phyloP scores from a whole-genome alignment of 495 filamentous ascomycete genomes.

The Podospora fimiseda region DNA sequence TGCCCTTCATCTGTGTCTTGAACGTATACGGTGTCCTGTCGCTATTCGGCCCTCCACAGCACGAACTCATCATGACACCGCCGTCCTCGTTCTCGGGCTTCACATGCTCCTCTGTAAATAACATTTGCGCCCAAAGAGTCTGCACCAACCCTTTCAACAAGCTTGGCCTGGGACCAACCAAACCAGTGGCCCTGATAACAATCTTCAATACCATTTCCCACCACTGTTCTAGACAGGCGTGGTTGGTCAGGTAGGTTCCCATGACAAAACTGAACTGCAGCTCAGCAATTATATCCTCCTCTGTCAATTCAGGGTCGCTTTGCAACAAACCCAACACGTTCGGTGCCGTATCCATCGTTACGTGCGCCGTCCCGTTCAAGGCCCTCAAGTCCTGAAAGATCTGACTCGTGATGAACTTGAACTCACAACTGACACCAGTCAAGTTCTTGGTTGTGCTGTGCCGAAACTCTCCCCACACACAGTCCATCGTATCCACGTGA shows the following conservation, averaged over 20 bases:
- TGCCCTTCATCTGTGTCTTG: slow-evolving; percentile 29
- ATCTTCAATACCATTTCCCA: slow-evolving; percentile 61
- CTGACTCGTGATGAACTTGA: slow-evolving; percentile 51
- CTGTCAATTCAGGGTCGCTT: no score
- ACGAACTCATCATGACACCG: background rate
- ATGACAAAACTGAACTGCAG: slow-evolving; percentile 80
- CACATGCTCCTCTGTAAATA: slow-evolving; percentile 59
- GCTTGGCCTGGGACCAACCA: slow-evolving; percentile 48
- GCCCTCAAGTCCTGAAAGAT: slow-evolving; percentile 63
- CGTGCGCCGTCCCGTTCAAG: slow-evolving; percentile 46
- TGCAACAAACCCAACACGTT: background rate
- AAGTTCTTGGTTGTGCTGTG: slow-evolving; percentile 5
- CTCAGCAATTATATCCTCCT: slow-evolving; percentile 67
- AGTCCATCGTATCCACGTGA: slow-evolving; percentile 45
- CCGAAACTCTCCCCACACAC: slow-evolving; percentile 25
- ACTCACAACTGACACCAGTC: slow-evolving; percentile 14
- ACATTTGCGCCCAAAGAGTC: slow-evolving; percentile 63
- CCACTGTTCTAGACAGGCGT: slow-evolving; percentile 86
- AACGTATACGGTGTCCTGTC: slow-evolving; percentile 9
- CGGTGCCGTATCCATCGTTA: slow-evolving; percentile 22
- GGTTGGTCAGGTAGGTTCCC: slow-evolving; percentile 73
- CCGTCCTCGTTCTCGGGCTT: slow-evolving; percentile 13
- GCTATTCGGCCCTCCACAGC: background rate
- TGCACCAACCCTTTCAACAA: slow-evolving; percentile 57
- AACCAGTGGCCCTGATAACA: slow-evolving; percentile 59